Evolutionary conservation across 305 asterid genomes (phyloP).

Genomic region (Fraxinus ornus): DNA sequence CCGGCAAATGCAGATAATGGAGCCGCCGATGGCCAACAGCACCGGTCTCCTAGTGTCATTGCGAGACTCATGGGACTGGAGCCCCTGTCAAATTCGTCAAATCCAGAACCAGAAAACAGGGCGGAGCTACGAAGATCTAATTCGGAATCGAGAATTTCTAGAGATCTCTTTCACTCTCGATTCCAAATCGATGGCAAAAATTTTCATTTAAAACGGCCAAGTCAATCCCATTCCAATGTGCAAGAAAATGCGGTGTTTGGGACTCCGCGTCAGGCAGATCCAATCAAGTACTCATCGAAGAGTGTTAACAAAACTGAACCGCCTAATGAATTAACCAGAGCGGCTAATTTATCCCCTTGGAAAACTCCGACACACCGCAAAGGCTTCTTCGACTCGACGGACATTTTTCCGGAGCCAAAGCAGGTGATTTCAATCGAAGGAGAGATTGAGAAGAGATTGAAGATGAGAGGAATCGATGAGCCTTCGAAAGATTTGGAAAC

Average conservation of each 20-base stretch:
- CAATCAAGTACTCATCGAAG: constrained; percentile 28
- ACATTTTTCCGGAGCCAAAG: constrained; percentile 78
- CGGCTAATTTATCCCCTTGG: constrained; percentile 44
- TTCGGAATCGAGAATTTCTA: constrained; percentile 79
- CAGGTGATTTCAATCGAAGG: constrained; percentile 48
- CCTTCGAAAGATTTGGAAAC: constrained; percentile 81
- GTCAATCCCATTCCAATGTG: constrained; percentile 28
- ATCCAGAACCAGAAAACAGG: constrained; percentile 38
- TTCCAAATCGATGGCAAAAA: constrained; percentile 41
- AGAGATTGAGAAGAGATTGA: constrained; percentile 67
- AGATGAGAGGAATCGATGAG: constrained; percentile 71
- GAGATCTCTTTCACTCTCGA: constrained; percentile 67
- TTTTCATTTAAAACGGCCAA: constrained; percentile 31
- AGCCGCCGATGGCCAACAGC: constrained; percentile 36
- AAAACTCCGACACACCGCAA: constrained; percentile 53
- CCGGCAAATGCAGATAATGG: constrained; percentile 37
- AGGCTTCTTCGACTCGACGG: constrained; percentile 63
- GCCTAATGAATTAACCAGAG: constrained; percentile 42
- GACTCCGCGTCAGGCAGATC: constrained; percentile 31
- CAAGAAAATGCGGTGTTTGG: constrained; percentile 15
- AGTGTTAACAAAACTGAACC: constrained; percentile 28
- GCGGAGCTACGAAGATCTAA: constrained; percentile 87
- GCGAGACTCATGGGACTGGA: constrained; percentile 99
- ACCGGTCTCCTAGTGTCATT: constrained; percentile 78
- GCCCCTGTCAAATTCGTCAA: constrained; percentile 55